Conservation (phyloP, 2,329 filamentous ascomycete species). For the Sclerotinia borealis region DNA sequence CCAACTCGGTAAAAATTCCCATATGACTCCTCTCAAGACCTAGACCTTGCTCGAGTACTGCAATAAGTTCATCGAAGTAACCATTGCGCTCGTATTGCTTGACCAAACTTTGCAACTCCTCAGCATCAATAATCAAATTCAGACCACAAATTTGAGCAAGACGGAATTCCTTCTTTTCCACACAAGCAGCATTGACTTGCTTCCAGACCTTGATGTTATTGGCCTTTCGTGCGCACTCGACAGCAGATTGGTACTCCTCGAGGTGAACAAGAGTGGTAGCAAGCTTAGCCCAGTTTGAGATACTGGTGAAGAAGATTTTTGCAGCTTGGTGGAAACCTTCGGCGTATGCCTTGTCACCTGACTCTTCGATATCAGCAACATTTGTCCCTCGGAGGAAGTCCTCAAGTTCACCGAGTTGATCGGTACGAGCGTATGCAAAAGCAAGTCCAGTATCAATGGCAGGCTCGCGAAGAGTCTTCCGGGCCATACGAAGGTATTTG, state of each 20-base stretch:
- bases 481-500: constrained; percentile 94
- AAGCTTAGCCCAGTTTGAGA: constrained; percentile 99
- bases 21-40: constrained; percentile 73
- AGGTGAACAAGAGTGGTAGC: constrained; percentile 97
- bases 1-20: constrained; percentile 94
- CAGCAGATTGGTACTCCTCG: constrained; percentile 92
- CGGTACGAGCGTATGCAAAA: constrained; percentile 86
- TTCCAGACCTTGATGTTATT: constrained; percentile 99
- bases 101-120: constrained; percentile 87
- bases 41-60: constrained; percentile 87
- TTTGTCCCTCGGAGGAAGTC: constrained; percentile 93
- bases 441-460: constrained; percentile 89
- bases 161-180: constrained; percentile 97
- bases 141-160: constrained; percentile 98
- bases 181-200: constrained; percentile 93
- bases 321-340: constrained; percentile 93
- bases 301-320: constrained; percentile 97
- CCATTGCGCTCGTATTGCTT: constrained; percentile 96
- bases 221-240: constrained; percentile 95
- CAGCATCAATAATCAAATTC: constrained; percentile 94
- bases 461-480: constrained; percentile 92
- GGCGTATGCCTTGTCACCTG: constrained; percentile 94
- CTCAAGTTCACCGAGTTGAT: constrained; percentile 88
- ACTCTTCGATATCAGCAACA: constrained; percentile 92
- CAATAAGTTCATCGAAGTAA: constrained; percentile 97